Evolutionary conservation across 2,329 filamentous ascomycete genomes (phyloP), one percentile per base, ranked within the genome.

Genomic region (Aspergillus alliaceus): DNA sequence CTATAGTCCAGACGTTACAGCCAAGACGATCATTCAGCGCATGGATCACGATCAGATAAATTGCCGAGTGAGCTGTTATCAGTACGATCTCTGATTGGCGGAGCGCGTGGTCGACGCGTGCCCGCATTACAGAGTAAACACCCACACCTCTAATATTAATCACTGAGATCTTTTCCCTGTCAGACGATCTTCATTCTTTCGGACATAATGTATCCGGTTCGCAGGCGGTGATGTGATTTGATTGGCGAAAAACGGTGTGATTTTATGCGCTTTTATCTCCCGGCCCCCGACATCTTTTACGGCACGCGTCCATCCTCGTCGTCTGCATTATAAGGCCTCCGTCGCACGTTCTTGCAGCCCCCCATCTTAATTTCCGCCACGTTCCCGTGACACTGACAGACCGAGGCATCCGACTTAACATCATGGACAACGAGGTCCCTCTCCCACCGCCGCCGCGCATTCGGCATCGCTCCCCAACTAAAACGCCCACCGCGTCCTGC

Each of bases 371-470:
- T 24, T 20, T 37, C 31, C 29, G 22, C 40, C 35, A 44, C 22
- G 20, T 11, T 24, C 22, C 9, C 20, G 20, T 15, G 39, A 4
- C 12, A 42, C 20, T 15, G 20, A 25, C 22, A 42, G n/a, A n/a
- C n/a, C n/a, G n/a, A n/a, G n/a, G n/a, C 8, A 15, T 34, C n/a
- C 51, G 18, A 34, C 15, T 5, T 32, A 31, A 14, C 50, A 59
- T 14, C 44, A 77, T 76, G 74, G 73, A 76, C 51, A 67, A 63
- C 62, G 74, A 77, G 59, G 53, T 75, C 24, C 74, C 74, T 27
- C 72, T 75, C 32, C 74, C 73, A 25, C 73, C 74, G 18, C 70
- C 70, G 7, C 73, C 69, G 53, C 70, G 67, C 39, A 66, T 75
- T 51, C 71, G 69, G 29, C 68, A 73, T 56, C 71, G 73, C 53